Percentiles rank a stretch among this genome's conserved stretches.
Conservation (phyloP, 2,329 filamentous ascomycete genomes). For the Scytalidium sp. region DNA sequence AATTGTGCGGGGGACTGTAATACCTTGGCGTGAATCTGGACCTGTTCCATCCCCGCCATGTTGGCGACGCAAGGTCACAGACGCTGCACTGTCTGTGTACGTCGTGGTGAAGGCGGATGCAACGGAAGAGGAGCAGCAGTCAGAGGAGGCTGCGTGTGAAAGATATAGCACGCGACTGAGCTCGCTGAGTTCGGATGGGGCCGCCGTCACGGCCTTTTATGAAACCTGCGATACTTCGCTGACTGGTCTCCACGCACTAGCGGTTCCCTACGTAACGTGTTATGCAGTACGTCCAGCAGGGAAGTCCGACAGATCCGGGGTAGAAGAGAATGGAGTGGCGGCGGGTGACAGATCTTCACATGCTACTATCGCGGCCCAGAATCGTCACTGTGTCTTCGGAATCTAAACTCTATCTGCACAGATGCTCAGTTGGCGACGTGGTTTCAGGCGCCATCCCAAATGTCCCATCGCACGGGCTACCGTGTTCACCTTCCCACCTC, state of each 20-base stretch:
- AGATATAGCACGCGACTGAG: background rate
- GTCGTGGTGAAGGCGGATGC: too few species aligned
- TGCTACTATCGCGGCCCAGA: background rate
- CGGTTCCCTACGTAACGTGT: background rate
- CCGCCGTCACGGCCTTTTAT: too few species aligned
- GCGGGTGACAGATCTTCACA: background rate
- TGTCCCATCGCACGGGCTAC: background rate
- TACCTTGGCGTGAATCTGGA: constrained; percentile 98
- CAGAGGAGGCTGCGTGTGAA: background rate
- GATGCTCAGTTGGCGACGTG: background rate
- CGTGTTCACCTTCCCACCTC: background rate
- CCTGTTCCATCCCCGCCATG: constrained; percentile 94
- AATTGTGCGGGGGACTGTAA: constrained; percentile 16
- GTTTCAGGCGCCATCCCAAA: background rate
- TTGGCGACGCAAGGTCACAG: too few species aligned
- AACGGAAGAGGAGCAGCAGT: background rate
- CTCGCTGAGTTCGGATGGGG: background rate
- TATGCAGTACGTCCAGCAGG: background rate
- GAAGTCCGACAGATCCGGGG: background rate
- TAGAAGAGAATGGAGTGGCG: background rate
- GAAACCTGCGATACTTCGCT: background rate
- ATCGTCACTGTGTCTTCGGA: background rate
- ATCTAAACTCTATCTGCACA: background rate
- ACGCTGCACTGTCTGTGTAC: too few species aligned
- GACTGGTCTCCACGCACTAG: background rate